phyloP scores from a whole-genome alignment of 768 basidiomycete species.

The Boletellus sp. region DNA sequence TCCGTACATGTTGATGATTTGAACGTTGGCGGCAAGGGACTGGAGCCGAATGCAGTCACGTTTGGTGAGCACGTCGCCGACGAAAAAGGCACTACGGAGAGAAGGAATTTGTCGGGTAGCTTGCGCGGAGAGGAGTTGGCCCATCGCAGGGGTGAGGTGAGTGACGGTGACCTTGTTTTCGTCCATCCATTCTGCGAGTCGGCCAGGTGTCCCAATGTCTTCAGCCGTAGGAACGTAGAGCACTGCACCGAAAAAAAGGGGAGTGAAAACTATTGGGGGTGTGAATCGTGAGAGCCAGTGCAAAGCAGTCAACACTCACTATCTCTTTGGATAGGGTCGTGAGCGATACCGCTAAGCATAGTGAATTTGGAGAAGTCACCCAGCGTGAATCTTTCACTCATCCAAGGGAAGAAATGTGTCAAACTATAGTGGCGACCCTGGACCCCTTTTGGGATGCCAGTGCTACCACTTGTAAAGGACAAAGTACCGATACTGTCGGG shows the following conservation, averaged over 20 bases:
- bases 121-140: conserved; percentile 92
- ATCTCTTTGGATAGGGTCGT: conserved; percentile 98
- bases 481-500: conserved; percentile 93
- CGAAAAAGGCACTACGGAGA: conserved; percentile 91
- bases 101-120: conserved; percentile 80
- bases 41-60: conserved; percentile 95
- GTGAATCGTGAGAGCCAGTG: background rate
- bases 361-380: conserved; percentile 80
- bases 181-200: conserved; percentile 98
- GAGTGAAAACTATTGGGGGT: conserved; percentile 80
- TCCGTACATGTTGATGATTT: conserved; percentile 99
- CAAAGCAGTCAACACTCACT: conserved; percentile 55
- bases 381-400: conserved; percentile 84
- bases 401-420: conserved; percentile 99
- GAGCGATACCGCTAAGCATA: conserved; percentile 98
- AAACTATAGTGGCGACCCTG: conserved; percentile 91
- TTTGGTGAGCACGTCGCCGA: conserved; percentile 98
- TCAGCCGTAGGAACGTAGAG: conserved; percentile 95
- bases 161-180: conserved; percentile 88
- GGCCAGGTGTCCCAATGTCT: conserved; percentile 94
- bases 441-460: conserved; percentile 98
- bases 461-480: conserved; percentile 96
- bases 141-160: conserved; percentile 98
- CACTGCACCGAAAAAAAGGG: conserved; percentile 93
- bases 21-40: conserved; percentile 84